Percentiles rank a stretch among this genome's conserved stretches.
phyloP scores from a whole-genome alignment of 176 grass and related monocot species.

The Bonia amplexicaulis region DNA sequence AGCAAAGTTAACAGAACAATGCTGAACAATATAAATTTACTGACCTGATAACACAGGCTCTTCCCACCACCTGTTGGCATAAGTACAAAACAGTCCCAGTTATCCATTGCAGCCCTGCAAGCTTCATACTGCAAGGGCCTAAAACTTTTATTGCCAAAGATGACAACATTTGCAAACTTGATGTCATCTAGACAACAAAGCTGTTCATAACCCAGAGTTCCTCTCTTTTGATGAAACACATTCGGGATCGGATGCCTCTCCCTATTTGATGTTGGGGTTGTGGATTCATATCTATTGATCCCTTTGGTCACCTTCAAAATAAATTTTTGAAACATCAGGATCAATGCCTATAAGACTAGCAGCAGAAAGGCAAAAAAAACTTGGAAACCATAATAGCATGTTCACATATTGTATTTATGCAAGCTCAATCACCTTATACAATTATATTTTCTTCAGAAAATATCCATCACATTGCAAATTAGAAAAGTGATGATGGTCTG shows the following conservation, averaged over 20 bases:
- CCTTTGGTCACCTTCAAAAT: too few relatives aligned
- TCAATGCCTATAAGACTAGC: too few relatives aligned
- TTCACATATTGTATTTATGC: background rate
- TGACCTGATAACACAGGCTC: constrained; percentile 91
- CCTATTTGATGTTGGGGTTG: constrained; percentile 30
- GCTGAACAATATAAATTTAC: background rate
- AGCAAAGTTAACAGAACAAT: constrained; percentile 12
- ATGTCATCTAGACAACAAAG: constrained; percentile 60
- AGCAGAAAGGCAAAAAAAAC: too few relatives aligned
- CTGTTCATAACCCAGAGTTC: constrained; percentile 53
- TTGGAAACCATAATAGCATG: too few relatives aligned
- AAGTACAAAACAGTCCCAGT: constrained; percentile 69
- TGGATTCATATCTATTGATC: constrained; percentile 11
- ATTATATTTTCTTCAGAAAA: background rate
- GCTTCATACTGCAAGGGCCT: constrained; percentile 76
- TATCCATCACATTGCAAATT: background rate
- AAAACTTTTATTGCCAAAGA: constrained; percentile 79
- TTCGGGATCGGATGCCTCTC: background rate
- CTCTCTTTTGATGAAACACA: constrained; percentile 21
- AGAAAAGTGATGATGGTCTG: background rate
- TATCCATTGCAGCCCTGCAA: constrained; percentile 63
- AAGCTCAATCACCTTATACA: background rate
- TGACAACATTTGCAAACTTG: constrained; percentile 71
- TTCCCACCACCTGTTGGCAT: constrained; percentile 98
- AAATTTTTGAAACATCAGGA: too few relatives aligned